These are phyloP conservation scores for Trypethelium eluteriae DNA, from an alignment of 495 filamentous ascomycete genomes.

Conservation along the genomic window DNA sequence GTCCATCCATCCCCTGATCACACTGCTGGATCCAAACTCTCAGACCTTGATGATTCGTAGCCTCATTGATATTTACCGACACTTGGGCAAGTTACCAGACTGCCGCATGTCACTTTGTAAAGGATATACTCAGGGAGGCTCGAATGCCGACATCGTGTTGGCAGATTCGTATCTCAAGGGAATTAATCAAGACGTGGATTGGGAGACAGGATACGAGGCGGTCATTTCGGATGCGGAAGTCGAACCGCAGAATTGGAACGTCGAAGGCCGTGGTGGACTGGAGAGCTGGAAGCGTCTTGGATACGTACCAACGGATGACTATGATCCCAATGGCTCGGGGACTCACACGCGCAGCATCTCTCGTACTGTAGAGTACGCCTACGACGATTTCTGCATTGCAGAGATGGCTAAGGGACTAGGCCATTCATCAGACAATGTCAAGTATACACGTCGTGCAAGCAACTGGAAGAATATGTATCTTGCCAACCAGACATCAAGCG, in stretches of 20 bases:
- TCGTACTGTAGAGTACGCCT: slow-evolving; percentile 67
- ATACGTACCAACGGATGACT: slow-evolving; percentile 64
- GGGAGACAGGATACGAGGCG: slow-evolving; percentile 62
- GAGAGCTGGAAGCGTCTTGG: slow-evolving; percentile 58
- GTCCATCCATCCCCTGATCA: slow-evolving; percentile 62
- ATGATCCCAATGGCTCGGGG: slow-evolving; percentile 56
- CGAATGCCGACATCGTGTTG: slow-evolving; percentile 69
- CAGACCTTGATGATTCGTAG: slow-evolving; percentile 62
- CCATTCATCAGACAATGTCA: slow-evolving; percentile 42
- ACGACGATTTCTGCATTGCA: slow-evolving; percentile 69
- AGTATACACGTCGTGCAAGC: slow-evolving; percentile 49
- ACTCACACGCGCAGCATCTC: slow-evolving; percentile 65
- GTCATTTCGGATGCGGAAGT: slow-evolving; percentile 72
- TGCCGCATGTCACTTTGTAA: slow-evolving; percentile 48
- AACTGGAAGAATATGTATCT: slow-evolving; percentile 43
- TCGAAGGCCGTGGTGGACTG: slow-evolving; percentile 61
- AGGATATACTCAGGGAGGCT: slow-evolving; percentile 66
- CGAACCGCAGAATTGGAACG: slow-evolving; percentile 63
- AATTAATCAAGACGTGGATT: slow-evolving; percentile 52
- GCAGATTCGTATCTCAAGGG: slow-evolving; percentile 62
- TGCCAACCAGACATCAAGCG: slow-evolving; percentile 17
- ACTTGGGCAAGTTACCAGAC: slow-evolving; percentile 63
- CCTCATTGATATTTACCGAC: slow-evolving; percentile 63
- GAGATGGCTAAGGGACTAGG: slow-evolving; percentile 52
- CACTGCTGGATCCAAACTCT: slow-evolving; percentile 56